A percentile compares a stretch with the other conserved stretches of the same genome.
phyloP scores from a whole-genome alignment of 2,329 filamentous ascomycete species.

The Botrytis squamosa region DNA sequence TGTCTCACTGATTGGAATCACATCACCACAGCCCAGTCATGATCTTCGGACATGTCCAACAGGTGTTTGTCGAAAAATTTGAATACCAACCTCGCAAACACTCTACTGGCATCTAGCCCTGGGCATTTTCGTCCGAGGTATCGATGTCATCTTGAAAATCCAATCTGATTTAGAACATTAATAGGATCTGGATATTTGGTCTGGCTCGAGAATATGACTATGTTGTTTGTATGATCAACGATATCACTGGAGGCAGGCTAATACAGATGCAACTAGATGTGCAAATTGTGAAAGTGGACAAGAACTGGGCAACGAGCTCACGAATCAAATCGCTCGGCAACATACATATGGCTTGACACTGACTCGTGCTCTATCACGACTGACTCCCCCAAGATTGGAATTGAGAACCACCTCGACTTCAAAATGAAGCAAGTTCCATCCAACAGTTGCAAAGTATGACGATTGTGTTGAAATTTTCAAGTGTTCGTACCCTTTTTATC shows the following conservation, averaged over 20 bases:
- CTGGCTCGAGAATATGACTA: background rate
- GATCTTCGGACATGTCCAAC: background rate
- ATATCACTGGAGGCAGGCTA: background rate
- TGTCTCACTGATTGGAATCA: background rate
- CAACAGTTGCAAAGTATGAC: background rate
- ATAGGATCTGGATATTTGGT: background rate
- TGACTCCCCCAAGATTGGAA: background rate
- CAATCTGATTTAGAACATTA: background rate
- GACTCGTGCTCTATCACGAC: background rate
- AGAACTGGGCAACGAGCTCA: background rate
- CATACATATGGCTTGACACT: background rate
- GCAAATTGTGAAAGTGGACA: background rate
- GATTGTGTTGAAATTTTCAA: background rate
- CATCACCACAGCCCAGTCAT: constrained; percentile 9
- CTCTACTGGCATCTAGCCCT: background rate
- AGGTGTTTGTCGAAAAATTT: background rate
- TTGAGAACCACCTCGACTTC: background rate
- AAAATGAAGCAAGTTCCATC: background rate
- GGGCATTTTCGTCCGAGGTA: background rate
- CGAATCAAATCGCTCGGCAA: background rate
- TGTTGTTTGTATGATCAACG: background rate
- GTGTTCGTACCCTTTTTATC: constrained; percentile 10
- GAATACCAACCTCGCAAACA: background rate
- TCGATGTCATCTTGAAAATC: background rate
- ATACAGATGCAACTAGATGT: background rate